Evolutionary conservation across 1,139 yeast genomes (phyloP), one percentile per base, ranked within the genome.

Genomic region (Hemisphaericaspora lyxosophila): DNA sequence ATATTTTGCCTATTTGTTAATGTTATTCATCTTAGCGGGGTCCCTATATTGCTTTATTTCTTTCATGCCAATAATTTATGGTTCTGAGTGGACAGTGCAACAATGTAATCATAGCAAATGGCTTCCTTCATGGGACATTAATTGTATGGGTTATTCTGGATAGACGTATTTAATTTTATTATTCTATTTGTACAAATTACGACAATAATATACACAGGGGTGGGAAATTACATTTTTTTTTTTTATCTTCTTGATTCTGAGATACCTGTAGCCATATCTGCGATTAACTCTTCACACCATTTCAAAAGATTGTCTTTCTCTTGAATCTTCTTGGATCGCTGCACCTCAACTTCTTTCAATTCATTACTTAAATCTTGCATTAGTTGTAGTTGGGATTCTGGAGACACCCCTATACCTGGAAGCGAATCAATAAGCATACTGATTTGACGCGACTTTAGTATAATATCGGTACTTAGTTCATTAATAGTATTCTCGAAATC

Each of bases 381-480:
- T 46, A 75, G 71, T 26, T 65, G 64, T 55, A 89, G 57, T 60
- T 92, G 98, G 38, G 78, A 82, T 31, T 73, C 76, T 22, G 87
- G 87, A 2, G 90, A 80, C 1, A 85, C 89, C 11, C 95, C 96
- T 3, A 89, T 86, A 3, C 97, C 98, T 0, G 99, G 98, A 34
- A 92, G 66, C 2, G 95, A 80, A 55, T 87, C 95, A 23, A 92
- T 89, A 28, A 92, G 75, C 60, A 85, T 80, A 35, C 87, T 78
- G 13, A 90, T 86, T 57, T 92, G 98, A 48, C 95, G 75, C 4
- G 95, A 79, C 54, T 90, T 89, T 43, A 88, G 64, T 18, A 90
- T 86, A 14, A 92, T 76, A 55, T 92, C 97, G 0, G 85, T 79
- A 2, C 96, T 79, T 14, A 92, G 70, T 51, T 85, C 94, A 49